A percentile compares a stretch with the other conserved stretches of the same genome.
These are phyloP conservation scores for Polytolypa hystricis DNA, from an alignment of 2,329 filamentous ascomycete species.

Conservation along the genomic window DNA sequence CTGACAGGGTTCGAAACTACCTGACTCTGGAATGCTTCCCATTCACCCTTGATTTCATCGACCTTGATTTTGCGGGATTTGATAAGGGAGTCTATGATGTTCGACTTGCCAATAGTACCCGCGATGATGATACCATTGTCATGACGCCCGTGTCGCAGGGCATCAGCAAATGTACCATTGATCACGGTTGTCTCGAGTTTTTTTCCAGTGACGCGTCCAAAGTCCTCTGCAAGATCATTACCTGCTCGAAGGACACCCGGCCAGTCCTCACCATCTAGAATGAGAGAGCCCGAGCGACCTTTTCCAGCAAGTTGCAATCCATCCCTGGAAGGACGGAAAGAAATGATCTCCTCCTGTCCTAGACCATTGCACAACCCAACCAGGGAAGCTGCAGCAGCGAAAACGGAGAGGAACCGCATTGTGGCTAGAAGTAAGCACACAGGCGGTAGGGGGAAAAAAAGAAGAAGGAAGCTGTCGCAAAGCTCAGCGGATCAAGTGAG, in stretches of 20 bases:
- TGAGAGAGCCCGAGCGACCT: background rate
- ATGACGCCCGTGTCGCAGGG: conserved; percentile 17
- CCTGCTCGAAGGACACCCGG: conserved; percentile 59
- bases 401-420: background rate
- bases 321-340: background rate
- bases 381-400: background rate
- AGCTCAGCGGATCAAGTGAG: no score
- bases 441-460: no score
- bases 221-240: conserved; percentile 55
- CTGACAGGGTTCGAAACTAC: conserved; percentile 48
- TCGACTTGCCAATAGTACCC: conserved; percentile 56
- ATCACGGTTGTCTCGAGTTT: conserved; percentile 17
- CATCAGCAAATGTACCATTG: conserved; percentile 33
- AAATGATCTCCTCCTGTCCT: conserved; percentile 2
- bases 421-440: no score
- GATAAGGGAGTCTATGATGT: conserved; percentile 49
- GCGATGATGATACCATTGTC: conserved; percentile 48
- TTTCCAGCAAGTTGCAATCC: conserved; percentile 1
- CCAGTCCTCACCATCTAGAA: conserved; percentile 47
- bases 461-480: no score
- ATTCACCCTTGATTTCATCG: conserved; percentile 47
- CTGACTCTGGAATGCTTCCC: conserved; percentile 57
- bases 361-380: background rate
- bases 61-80: conserved; percentile 47
- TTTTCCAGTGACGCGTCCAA: conserved; percentile 57